A percentile compares a stretch with the other conserved stretches of the same genome.
These are phyloP conservation scores for Myxozyma mucilagina DNA, from an alignment of 805 yeast genomes.

Conservation along the genomic window DNA sequence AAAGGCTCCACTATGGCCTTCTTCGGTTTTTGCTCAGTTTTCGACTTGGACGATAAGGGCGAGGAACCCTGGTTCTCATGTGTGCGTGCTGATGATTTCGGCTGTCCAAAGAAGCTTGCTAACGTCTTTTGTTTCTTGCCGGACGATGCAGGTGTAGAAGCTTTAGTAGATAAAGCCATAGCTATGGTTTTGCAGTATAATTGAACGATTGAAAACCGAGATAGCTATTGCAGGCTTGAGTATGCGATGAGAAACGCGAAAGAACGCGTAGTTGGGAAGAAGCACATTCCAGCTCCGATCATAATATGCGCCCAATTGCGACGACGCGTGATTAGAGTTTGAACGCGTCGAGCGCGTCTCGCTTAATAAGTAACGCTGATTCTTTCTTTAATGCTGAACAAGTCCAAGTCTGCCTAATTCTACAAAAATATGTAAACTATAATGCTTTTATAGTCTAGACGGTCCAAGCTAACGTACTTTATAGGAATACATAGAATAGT, in stretches of 20 bases:
- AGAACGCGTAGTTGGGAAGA: not conserved
- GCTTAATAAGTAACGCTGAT: no score
- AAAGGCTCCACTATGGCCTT: slow-evolving; percentile 1
- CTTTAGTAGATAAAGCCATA: slow-evolving; percentile 5
- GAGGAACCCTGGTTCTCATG: not conserved
- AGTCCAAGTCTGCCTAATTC: no score
- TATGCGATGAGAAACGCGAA: not conserved
- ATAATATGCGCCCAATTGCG: no score
- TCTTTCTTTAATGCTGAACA: no score
- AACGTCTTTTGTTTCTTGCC: slow-evolving; percentile 29
- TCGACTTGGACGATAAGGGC: not conserved
- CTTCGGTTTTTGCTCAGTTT: not conserved
- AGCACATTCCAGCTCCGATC: not conserved
- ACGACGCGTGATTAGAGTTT: no score
- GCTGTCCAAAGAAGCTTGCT: slow-evolving; percentile 26
- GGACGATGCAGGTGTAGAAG: slow-evolving; percentile 3
- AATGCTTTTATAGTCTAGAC: no score
- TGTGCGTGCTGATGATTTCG: not conserved
- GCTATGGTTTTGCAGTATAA: not conserved
- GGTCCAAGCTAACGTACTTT: no score
- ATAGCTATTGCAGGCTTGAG: not conserved
- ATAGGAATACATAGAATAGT: no score
- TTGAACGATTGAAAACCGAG: not conserved
- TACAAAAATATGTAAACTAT: no score
- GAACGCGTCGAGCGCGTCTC: no score